Base-by-base conservation (phyloP, 805 yeast genomes). In the Vanderwaltozyma yarrowii region DNA sequence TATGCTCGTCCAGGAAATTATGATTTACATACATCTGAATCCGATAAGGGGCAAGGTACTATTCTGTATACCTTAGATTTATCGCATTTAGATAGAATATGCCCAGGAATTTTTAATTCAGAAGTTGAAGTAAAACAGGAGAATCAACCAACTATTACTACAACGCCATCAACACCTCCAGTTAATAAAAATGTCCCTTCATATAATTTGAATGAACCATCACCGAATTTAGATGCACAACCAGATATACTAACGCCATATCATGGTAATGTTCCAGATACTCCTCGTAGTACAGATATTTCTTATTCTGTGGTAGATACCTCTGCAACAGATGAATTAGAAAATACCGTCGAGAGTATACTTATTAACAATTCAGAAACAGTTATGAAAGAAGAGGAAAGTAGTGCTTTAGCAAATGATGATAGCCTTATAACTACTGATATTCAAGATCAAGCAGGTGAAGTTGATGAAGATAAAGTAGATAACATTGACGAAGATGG, bases 21-120 rank as follows among this genome's bases (percentile, higher is more conserved):
- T 6, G 66, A 75, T 52, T 64, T 72, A 40, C 75, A 74, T 38
- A 73, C 77, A 13, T 69, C 73, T 35, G 73, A 66, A 39, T 64
- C 61, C 9, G 74, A 65, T 45, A 70, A 73, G 49, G 74, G 74
- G 38, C 69, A 54, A 45, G 84, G 80, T 36, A 76, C 77, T 29
- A 69, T 72, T 61, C 67, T 82, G 15, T 81, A 71, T 49, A 74
- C 76, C 26, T 68, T 84, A 39, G 89, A 85, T 46, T 61, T 77
- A 17, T 40, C 60, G 1, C 51, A 51, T 23, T 39, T 66, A 36
- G 49, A 49, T 15, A 55, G 52, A 18, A 36, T 70, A 16, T 61
- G 67, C 19, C 62, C 70, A 1, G 67, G 64, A 1, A 51, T 66
- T 45, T 45, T 20, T 41, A 45, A 43, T 45, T 51, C 41, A 31